These are phyloP conservation scores for Wallacemonas collosoma DNA, from an alignment of 208 protist genomes.

Conservation along the genomic window DNA sequence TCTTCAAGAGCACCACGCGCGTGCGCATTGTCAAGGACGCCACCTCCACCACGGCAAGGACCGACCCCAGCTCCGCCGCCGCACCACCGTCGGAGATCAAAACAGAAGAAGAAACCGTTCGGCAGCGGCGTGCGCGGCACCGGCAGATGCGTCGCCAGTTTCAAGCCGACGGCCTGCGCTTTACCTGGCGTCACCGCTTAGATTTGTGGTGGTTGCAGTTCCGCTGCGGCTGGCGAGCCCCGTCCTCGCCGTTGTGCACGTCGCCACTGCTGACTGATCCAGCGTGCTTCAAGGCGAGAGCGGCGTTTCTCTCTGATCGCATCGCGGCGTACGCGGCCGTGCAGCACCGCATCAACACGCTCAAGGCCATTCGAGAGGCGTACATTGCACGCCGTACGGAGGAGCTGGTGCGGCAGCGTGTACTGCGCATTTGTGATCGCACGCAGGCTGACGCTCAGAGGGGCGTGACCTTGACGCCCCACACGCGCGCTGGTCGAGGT, in stretches of 20 bases:
- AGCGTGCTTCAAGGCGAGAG: conserved; percentile 40
- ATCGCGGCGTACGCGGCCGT: conserved; percentile 57
- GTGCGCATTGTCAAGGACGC: conserved; percentile 12
- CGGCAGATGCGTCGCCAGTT: conserved; percentile 26
- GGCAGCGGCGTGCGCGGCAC: conserved; percentile 22
- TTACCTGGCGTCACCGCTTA: conserved; percentile 51
- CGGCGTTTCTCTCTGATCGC: conserved; percentile 64
- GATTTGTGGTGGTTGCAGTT: conserved; percentile 38
- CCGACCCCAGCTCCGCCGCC: background rate
- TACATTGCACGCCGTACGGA: conserved; percentile 26
- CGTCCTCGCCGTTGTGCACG: conserved; percentile 31
- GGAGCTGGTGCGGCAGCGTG: conserved; percentile 28
- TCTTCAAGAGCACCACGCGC: conserved; percentile 25
- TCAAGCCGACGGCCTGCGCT: conserved; percentile 32
- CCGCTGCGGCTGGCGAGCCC: conserved; percentile 29
- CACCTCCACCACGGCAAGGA: background rate
- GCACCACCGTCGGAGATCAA: background rate
- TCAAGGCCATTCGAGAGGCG: conserved; percentile 35
- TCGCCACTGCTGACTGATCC: conserved; percentile 65
- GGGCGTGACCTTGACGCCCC: background rate
- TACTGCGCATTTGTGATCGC: conserved; percentile 28
- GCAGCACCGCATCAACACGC: conserved; percentile 41
- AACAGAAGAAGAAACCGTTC: conserved; percentile 8
- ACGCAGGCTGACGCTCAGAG: conserved; percentile 2
- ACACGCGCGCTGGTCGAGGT: background rate